Base-by-base conservation (phyloP, 345 rosid genomes). In the Lumnitzera racemosa region DNA sequence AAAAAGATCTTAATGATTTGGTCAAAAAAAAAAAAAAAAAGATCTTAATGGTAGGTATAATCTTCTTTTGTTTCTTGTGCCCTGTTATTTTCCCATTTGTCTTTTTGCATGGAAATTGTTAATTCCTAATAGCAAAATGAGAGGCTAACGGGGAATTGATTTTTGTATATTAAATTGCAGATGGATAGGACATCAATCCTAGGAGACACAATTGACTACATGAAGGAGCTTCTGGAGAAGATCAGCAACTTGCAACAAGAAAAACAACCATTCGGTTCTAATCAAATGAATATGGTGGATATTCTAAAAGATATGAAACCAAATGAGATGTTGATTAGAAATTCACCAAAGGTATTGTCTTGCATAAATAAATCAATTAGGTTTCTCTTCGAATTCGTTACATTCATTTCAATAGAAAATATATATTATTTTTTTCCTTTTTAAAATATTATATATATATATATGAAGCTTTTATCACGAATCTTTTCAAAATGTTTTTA, bases 141-240 rank as follows among this genome's bases (percentile, higher is more conserved):
- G 31, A 2, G 43, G 10, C 43, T 36, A 36, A 36, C 1, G 49
- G 47, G n/a, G 23, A 15, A 24, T 14, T 57, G 17, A 27, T 63
- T 51, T 20, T 31, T 15, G 61, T 46, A 29, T 54, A 12, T n/a
- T 12, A 36, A 31, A 25, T 49, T 55, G 56, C 74, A 78, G 83
- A 72, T 78, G 80, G 80, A 78, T 58, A 72, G 83, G 62, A 75
- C 83, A 53, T 72, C 83, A 43, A 75, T 72, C 13, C 75, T 78
- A 11, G 77, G 80, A 24, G 83, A 78, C 56, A 78, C 80, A 9
- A 78, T 78, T 24, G 77, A 78, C 47, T 78, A 78, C 67, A 60
- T 75, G 75, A 75, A 75, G 47, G 83, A 78, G 49, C 77, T 78
- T 55, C 67, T 78, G 20, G 74, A 72, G 13, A 78, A 67, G 55